Conservation (phyloP, 305 asterid species). For the Fraxinus floribunda region DNA sequence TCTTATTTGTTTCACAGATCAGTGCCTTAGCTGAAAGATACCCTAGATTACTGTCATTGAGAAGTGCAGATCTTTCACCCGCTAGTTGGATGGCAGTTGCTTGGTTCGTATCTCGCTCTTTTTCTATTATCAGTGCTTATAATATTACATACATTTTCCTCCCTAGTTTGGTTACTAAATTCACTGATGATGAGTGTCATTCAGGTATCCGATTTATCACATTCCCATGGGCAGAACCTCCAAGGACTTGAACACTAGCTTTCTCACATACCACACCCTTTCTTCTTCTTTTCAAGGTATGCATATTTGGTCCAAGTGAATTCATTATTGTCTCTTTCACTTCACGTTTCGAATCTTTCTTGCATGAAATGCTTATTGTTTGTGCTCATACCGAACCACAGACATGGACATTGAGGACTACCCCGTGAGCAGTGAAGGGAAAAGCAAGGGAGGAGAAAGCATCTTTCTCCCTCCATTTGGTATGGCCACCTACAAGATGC, state of each 20-base stretch:
- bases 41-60: constrained; percentile 82
- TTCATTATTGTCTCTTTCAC: background rate
- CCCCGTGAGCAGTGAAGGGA: constrained; percentile 31
- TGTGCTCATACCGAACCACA: constrained; percentile 17
- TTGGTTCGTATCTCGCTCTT: constrained; percentile 48
- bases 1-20: constrained; percentile 47
- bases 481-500: constrained; percentile 88
- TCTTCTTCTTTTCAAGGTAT: constrained; percentile 95
- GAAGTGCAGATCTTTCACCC: constrained; percentile 91
- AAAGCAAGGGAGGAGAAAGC: constrained; percentile 53
- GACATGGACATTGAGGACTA: constrained; percentile 60
- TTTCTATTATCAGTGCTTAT: background rate
- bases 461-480: constrained; percentile 78
- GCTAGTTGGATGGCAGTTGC: constrained; percentile 99
- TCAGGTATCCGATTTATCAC: constrained; percentile 96
- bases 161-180: background rate
- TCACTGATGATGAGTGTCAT: constrained; percentile 8
- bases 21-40: constrained; percentile 59
- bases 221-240: constrained; percentile 85
- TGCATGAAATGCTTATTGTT: background rate
- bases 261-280: constrained; percentile 92
- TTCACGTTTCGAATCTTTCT: background rate
- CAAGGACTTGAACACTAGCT: constrained; percentile 82
- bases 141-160: background rate
- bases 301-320: background rate